Evolutionary conservation across 78 protist genomes (phyloP), one percentile per base, ranked within the genome.

Genomic region (Protostelium mycophagum): DNA sequence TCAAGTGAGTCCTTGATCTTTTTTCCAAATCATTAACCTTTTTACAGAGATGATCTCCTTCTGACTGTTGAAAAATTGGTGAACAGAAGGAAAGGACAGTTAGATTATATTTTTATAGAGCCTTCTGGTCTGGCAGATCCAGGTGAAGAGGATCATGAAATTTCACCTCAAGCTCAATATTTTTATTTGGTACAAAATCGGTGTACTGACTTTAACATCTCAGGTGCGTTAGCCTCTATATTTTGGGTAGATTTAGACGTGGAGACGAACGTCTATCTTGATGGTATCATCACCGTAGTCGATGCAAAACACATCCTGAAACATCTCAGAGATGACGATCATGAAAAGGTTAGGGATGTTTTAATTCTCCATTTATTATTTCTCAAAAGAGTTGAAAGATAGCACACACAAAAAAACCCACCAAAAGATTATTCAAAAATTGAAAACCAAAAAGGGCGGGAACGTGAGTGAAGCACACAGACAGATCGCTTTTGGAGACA

Each of bases 61-160:
- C 83, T 85, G 34, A 88, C 95, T 0, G 87, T 93, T 28, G 95
- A 93, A 63, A 90, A 90, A 36, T 37, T 93, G 1, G 37, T 93
- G 38, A 63, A 86, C 37, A 91, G 38, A 37, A 5, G 73, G 31
- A 39, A 83, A 28, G 83, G 38, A n/a, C 31, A 91, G 86, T 88
- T 94, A 28, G 96, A 95, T 90, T 90, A 86, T 36, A 91, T 95
- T 38, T 73, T 95, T 1, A 91, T 95, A 88, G 97, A 95, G 85
- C 91, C 97, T 1, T 93, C 97, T 16, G 97, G 97, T 34, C 85
- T 95, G 96, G 96, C 93, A 0, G 93, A 91, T 86, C 93, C 93
- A 85, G 86, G 86, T 85, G 37, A 85, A 25, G 73, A 5, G 73
- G 73, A 51, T 51, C 31, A 51, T 51, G 73, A 25, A 5, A 51